These are phyloP conservation scores for Talaromyces pinophilus DNA, from an alignment of 2,329 filamentous ascomycete species.

Conservation along the genomic window DNA sequence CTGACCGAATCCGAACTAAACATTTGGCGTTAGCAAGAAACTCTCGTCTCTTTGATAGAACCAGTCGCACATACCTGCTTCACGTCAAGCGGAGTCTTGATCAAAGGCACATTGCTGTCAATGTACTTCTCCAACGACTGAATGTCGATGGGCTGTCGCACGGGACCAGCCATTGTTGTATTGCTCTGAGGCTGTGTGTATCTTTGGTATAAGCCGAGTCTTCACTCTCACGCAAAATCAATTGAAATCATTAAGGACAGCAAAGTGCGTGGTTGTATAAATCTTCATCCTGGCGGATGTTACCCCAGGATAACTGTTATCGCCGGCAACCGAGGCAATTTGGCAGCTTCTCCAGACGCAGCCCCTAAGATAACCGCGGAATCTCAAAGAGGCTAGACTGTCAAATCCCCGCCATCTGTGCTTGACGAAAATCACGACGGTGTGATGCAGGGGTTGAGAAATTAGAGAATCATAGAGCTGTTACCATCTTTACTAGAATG, in stretches of 20 bases:
- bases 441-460: neutral
- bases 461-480: neutral
- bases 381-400: slow-evolving; percentile 2
- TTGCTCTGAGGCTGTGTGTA: neutral
- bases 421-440: neutral
- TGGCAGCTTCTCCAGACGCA: neutral
- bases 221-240: neutral
- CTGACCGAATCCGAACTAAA: slow-evolving; percentile 91
- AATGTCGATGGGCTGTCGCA: slow-evolving; percentile 89
- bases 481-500: neutral
- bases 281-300: neutral
- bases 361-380: slow-evolving; percentile 5
- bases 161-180: slow-evolving; percentile 71
- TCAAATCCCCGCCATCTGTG: neutral
- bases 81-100: slow-evolving; percentile 78
- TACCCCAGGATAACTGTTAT: neutral
- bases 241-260: neutral
- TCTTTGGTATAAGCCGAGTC: neutral
- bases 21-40: neutral
- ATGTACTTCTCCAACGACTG: slow-evolving; percentile 78
- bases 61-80: slow-evolving; percentile 70
- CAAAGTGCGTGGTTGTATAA: neutral
- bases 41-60: neutral
- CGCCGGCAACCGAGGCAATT: slow-evolving; percentile 8
- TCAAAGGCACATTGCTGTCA: slow-evolving; percentile 72